Percentiles rank a stretch among this genome's conserved stretches.
Evolutionary conservation across 192 early-diverging fungal species (phyloP).

Genomic region (Neocallimastix lanati): DNA sequence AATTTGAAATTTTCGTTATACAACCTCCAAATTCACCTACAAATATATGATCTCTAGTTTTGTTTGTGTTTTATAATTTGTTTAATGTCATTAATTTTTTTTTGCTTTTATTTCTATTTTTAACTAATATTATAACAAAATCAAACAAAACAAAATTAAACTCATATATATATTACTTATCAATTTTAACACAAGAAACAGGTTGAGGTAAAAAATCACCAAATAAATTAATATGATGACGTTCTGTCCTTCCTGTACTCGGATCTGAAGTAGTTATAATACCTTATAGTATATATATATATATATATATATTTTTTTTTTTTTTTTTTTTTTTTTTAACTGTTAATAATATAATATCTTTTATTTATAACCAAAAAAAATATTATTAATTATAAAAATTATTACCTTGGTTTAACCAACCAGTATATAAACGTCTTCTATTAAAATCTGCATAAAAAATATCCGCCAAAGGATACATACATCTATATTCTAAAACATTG

Average conservation of each 20-base stretch:
- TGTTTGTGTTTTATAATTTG: no score
- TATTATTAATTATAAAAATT: no score
- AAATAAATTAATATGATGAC: neutral
- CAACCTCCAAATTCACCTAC: neutral
- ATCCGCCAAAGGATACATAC: neutral
- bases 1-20: neutral
- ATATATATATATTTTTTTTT: no score
- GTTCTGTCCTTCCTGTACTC: neutral
- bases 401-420: neutral
- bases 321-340: no score
- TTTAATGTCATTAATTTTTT: no score
- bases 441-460: neutral
- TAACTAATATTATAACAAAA: no score
- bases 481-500: neutral
- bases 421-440: neutral
- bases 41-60: neutral
- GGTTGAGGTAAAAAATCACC: neutral
- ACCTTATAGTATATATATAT: no score
- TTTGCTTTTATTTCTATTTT: no score
- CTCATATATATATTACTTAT: neutral
- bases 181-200: neutral
- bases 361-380: no score
- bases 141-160: no score
- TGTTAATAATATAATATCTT: no score
- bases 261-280: neutral